Base-by-base conservation (phyloP, 148 eudicot genomes). In the Dianthus caryophyllus region DNA sequence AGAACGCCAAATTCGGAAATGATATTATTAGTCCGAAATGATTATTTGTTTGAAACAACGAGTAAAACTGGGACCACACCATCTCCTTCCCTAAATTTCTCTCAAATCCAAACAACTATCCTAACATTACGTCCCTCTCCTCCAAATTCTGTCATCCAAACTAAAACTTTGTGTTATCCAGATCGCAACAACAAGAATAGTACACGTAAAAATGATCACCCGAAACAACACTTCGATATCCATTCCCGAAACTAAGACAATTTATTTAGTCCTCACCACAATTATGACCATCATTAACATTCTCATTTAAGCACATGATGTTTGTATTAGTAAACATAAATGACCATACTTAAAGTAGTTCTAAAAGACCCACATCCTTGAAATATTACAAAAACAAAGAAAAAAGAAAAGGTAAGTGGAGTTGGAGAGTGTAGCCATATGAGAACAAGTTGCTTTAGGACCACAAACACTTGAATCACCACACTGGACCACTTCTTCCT, bases 401-500 rank as follows among this genome's bases (percentile, higher is more conserved):
- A 17, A 0, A 69, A 38, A 27, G 7, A 33, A 0, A 43, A 49
- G 29, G 43, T 55, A 21, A 54, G 48, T 56, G 56, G 54, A 22
- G 30, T 15, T 27, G 15, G 50, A 46, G 36, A 54, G 16, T 57
- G 26, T 47, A 65, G 58, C 64, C 68, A 71, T 46, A 68, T 47
- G 71, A 79, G n/a, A 65, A 65, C 29, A 29, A 61, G 16, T n/a
- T 44, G 51, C 49, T 70, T 74, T 58, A 39, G 73, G 84, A 80
- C 80, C 76, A 78, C 72, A 9, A 55, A n/a, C 64, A 68, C 68
- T 54, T 49, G 48, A 70, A 65, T 71, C 54, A 16, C 51, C 64
- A n/a, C n/a, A n/a, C n/a, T n/a, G 84, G 84, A 77, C 82, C 84
- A 75, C 76, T 67, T 69, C n/a, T n/a, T 21, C 68, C 57, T 46